These are phyloP conservation scores for Aspergillus awamori DNA, from an alignment of 2,329 filamentous ascomycete species.

Conservation along the genomic window DNA sequence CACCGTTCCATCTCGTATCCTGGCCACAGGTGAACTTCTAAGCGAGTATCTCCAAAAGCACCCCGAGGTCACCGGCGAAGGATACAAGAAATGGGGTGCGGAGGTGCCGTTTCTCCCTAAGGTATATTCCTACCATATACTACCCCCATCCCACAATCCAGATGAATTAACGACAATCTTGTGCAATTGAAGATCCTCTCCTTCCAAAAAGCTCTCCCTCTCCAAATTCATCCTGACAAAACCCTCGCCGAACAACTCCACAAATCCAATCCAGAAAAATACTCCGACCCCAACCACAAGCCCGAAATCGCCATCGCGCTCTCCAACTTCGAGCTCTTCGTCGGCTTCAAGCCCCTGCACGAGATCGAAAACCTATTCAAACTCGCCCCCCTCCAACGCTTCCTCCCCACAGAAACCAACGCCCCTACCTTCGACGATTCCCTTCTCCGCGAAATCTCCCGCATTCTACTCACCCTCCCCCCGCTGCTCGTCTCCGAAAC, in stretches of 20 bases:
- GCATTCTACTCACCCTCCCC: conserved; percentile 56
- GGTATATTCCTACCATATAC: conserved; percentile 35
- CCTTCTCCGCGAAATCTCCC: conserved; percentile 59
- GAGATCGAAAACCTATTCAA: conserved; percentile 62
- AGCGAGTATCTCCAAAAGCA: conserved; percentile 67
- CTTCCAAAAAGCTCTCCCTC: conserved; percentile 72
- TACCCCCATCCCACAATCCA: not conserved
- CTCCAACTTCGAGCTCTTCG: conserved; percentile 73
- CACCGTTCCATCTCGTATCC: conserved; percentile 65
- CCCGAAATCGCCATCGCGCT: conserved; percentile 77
- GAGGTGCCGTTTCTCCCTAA: conserved; percentile 75
- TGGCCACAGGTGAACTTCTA: conserved; percentile 65
- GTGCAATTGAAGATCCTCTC: conserved; percentile 60
- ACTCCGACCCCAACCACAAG: conserved; percentile 75
- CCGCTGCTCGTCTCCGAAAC: conserved; percentile 57
- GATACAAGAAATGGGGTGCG: conserved; percentile 62
- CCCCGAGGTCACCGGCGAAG: conserved; percentile 65
- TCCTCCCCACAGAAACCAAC: conserved; percentile 47
- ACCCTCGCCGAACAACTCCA: conserved; percentile 66
- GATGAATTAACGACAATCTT: not conserved
- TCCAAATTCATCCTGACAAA: conserved; percentile 76
- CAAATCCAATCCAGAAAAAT: conserved; percentile 64
- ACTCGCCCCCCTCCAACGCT: conserved; percentile 57
- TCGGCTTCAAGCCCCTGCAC: conserved; percentile 69
- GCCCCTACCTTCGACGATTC: conserved; percentile 58